Conservation (phyloP, 176 grass and related monocot genomes). For the Hsuehochloa calcarea region DNA sequence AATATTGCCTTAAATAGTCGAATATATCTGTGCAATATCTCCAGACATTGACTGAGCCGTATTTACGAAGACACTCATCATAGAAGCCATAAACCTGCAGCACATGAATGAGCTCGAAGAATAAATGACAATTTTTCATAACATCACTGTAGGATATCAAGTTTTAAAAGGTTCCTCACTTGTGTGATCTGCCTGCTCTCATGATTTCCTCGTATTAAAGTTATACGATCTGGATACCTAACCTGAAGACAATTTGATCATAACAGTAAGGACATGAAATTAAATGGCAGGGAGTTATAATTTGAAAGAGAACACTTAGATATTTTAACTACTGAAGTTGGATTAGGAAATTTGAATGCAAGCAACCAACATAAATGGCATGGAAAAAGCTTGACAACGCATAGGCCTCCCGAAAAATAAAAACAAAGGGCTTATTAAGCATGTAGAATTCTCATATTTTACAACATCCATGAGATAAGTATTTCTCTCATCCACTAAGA, state of each 20-base stretch:
- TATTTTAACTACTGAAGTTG: not conserved
- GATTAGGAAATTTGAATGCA: not conserved
- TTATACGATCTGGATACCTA: constrained; percentile 97
- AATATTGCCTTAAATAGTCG: constrained; percentile 85
- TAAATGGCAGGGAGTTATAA: not conserved
- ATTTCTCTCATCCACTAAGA: not conserved
- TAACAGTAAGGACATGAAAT: not conserved
- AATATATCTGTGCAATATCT: constrained; percentile 99
- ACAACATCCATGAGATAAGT: not conserved
- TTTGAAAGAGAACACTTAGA: not conserved
- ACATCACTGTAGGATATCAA: constrained; percentile 4
- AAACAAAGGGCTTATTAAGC: not conserved
- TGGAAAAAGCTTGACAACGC: not conserved
- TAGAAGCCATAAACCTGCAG: constrained; percentile 97
- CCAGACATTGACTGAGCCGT: constrained; percentile 99
- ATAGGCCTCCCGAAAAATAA: not conserved
- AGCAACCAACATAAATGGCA: not conserved
- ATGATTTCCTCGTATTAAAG: constrained; percentile 96
- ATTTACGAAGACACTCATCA: constrained; percentile 97
- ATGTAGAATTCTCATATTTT: not conserved
- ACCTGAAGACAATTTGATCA: constrained; percentile 56
- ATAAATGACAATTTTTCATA: not conserved
- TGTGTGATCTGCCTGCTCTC: constrained; percentile 99
- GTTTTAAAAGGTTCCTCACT: constrained; percentile 44
- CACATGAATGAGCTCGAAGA: constrained; percentile 1